Evolutionary conservation across 2,329 filamentous ascomycete species (phyloP), one percentile per base, ranked within the genome.

Genomic region (Myriosclerotinia curreyana): DNA sequence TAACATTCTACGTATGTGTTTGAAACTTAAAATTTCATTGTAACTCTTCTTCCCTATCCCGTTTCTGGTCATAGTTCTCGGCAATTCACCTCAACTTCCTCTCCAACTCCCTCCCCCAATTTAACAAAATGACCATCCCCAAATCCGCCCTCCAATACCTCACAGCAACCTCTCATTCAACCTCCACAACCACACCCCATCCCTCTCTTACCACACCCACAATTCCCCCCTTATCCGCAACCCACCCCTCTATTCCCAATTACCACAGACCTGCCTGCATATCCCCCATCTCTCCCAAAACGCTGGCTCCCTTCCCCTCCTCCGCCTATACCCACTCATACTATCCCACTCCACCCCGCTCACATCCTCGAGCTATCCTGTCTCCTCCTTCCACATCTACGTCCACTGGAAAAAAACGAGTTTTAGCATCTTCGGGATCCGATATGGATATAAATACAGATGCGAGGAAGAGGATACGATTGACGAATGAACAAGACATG

Each of bases 281-380:
- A 7, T 65, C 59, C n/a, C 49, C 58, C 34, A 38, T 44, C 5
- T 64, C 66, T 14, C 31, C 63, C 15, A 76, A 69, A 68, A 75
- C 67, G 48, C 76, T 75, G 59, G 65, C 66, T 9, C 75, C 66
- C 51, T 76, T 75, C 65, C 74, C 69, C 63, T 73, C 42, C 20
- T n/a, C 42, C 42, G 17, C 17, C 5, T 20, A 8, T 46, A n/a
- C 7, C 42, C 42, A n/a, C 20, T n/a, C 42, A 20, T 8, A n/a
- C 5, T 6, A 46, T 46, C 42, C 20, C 17, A 8, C 9, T 20
- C 42, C 17, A 6, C 42, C 17, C 20, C 42, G 8, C 17, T 46
- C 42, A n/a, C 42, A 46, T 46, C 17, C 6, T 46, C 42, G 17
- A 46, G 42, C 17, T 46, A n/a, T 46, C 20, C 8, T 20, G 8